A percentile compares a stretch with the other conserved stretches of the same genome.
Conservation (phyloP, 2,329 filamentous ascomycete genomes). For the Venturia nashicola region DNA sequence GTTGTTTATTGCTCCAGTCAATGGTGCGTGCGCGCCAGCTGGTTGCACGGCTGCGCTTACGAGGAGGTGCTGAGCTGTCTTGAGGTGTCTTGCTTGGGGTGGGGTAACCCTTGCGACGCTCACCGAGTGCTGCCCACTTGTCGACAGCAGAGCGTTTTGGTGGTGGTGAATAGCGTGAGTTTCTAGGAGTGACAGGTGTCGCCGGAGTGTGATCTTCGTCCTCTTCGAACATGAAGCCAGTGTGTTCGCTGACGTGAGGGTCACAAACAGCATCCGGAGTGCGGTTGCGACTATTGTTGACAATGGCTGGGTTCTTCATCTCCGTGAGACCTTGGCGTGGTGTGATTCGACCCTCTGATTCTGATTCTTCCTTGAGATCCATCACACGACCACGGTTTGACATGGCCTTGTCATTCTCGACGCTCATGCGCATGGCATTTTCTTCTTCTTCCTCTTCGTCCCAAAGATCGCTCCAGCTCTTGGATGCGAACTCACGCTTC, state of each 20-base stretch:
- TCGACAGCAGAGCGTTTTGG: slow-evolving; percentile 55
- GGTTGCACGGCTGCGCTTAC: slow-evolving; percentile 27
- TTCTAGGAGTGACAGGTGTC: slow-evolving; percentile 15
- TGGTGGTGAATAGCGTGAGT: slow-evolving; percentile 49
- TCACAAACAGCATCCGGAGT: slow-evolving; percentile 19
- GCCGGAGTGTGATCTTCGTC: slow-evolving; percentile 22
- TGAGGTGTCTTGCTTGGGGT: slow-evolving; percentile 34
- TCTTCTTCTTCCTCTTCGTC: slow-evolving; percentile 85
- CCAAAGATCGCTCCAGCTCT: slow-evolving; percentile 99
- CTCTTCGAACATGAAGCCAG: slow-evolving; percentile 65
- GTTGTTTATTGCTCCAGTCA: slow-evolving; percentile 15
- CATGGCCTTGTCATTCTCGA: slow-evolving; percentile 38
- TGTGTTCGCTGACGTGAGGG: slow-evolving; percentile 53
- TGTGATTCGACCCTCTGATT: slow-evolving; percentile 35
- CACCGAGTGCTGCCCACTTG: slow-evolving; percentile 83
- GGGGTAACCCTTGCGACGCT: slow-evolving; percentile 62
- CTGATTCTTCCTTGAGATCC: slow-evolving; percentile 33
- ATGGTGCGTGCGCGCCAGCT: slow-evolving; percentile 21
- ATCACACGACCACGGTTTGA: slow-evolving; percentile 31
- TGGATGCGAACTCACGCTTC: slow-evolving; percentile 69
- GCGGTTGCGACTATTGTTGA: slow-evolving; percentile 35
- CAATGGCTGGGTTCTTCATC: slow-evolving; percentile 38
- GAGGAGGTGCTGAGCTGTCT: slow-evolving; percentile 13
- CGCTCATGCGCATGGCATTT: slow-evolving; percentile 39
- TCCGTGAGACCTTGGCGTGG: slow-evolving; percentile 41